Conservation (phyloP, 257 asterid genomes). For the Voacanga thouarsii region DNA sequence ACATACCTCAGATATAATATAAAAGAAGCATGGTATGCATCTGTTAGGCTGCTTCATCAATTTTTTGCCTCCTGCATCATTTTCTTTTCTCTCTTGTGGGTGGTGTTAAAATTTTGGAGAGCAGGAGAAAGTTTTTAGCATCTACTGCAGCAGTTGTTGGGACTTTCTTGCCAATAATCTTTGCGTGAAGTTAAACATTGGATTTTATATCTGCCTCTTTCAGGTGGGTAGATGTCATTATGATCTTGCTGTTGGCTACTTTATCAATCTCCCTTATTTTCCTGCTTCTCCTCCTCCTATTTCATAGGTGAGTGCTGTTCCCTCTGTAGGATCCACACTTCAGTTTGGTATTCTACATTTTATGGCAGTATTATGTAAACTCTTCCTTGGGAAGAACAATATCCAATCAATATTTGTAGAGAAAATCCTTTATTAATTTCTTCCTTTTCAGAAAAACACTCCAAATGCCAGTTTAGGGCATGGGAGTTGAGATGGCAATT, state of each 20-base stretch:
- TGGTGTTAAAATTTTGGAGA: background rate
- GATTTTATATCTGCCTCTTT: conserved; percentile 29
- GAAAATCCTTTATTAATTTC: background rate
- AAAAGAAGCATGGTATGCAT: conserved; percentile 76
- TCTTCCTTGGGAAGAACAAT: background rate
- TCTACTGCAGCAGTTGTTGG: background rate
- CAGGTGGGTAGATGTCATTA: conserved; percentile 83
- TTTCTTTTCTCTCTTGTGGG: too few species aligned
- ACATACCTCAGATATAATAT: conserved; percentile 63
- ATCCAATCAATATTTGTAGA: background rate
- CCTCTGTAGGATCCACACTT: conserved; percentile 2
- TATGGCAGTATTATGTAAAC: background rate
- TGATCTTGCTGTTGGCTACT: conserved; percentile 62
- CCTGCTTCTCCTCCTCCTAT: conserved; percentile 79
- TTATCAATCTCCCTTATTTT: conserved; percentile 58
- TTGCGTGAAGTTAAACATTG: conserved; percentile 13
- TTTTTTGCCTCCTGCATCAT: background rate
- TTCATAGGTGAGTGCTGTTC: conserved; percentile 61
- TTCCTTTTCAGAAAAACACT: background rate
- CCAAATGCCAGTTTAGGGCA: background rate
- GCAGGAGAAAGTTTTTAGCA: background rate
- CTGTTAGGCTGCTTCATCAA: background rate
- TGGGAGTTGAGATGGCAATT: background rate
- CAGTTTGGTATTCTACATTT: background rate
- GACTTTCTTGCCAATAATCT: background rate